Conservation (phyloP, 2,329 filamentous ascomycete species). For the Waltergamsia citrina region DNA sequence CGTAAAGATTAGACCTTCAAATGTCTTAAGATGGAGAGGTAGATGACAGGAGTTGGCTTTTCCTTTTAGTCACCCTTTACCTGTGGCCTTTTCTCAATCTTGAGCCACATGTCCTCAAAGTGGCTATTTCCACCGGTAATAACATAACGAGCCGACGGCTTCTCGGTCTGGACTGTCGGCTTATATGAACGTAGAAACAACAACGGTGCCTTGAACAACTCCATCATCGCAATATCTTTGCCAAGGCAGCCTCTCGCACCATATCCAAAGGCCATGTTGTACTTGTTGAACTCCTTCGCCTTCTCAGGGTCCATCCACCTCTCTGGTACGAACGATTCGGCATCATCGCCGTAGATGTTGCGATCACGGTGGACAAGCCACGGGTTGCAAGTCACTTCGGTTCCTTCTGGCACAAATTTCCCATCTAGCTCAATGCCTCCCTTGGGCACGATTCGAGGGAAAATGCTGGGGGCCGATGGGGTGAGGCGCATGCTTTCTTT, state of each 20-base stretch:
- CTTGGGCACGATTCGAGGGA: conserved; percentile 30
- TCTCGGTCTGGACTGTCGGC: conserved; percentile 15
- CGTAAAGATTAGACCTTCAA: too few relatives aligned
- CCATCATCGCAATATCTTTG: conserved; percentile 40
- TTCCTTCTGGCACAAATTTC: conserved; percentile 21
- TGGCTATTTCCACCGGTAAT: conserved; percentile 31
- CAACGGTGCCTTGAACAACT: conserved; percentile 35
- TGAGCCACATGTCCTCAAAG: conserved; percentile 29
- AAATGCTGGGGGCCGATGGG: conserved; percentile 40
- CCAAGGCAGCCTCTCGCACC: conserved; percentile 37
- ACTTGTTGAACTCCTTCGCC: conserved; percentile 31
- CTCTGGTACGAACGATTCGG: conserved; percentile 35
- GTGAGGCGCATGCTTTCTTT: conserved; percentile 39
- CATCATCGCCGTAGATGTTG: conserved; percentile 29
- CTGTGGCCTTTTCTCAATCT: conserved; percentile 10
- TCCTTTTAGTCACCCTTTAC: neutral
- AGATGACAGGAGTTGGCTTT: too few relatives aligned
- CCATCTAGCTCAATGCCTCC: conserved; percentile 19
- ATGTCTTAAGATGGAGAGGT: too few relatives aligned
- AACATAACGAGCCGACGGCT: conserved; percentile 21
- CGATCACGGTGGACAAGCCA: conserved; percentile 35
- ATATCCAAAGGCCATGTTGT: conserved; percentile 39
- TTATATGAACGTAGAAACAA: conserved; percentile 30
- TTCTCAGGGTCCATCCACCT: conserved; percentile 33
- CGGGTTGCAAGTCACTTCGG: conserved; percentile 35